Base-by-base conservation (phyloP, 2,329 filamentous ascomycete species). In the Verticillium klebahnii region DNA sequence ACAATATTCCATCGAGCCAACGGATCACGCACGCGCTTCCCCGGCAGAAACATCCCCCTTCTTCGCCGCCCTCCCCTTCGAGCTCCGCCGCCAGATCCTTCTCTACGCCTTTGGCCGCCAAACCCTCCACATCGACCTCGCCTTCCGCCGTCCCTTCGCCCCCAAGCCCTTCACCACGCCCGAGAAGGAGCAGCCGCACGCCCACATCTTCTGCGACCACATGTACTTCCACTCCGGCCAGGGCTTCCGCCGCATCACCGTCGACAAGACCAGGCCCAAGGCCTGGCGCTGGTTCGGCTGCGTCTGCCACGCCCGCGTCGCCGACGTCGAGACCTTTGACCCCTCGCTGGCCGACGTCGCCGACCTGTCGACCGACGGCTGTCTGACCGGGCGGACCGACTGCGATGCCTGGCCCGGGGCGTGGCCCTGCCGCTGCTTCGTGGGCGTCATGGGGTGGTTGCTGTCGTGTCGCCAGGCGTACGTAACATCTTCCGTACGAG, bases 401-500 rank as follows among this genome's bases (percentile, higher is more conserved):
- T 58, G 57, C 14, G 37, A 29, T 9, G 23, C 15, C 8, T 71
- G 68, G 67, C 57, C 37, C 12, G 67, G 68, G 1, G 36, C 64
- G 34, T 67, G 61, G 63, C 63, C 66, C 5, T 52, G 17, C 3
- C 65, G 66, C 12, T 68, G 66, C 61, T 64, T 66, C 39, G 62
- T 73, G n/a, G 72, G 71, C 5, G 65, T 67, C 29, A 69, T 72
- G 66, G 71, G 70, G 17, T 73, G 71, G 71, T 59, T 73, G 19
- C 56, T 72, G 25, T 60, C 65, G 6, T 72, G 72, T 50, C 68
- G 67, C 54, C 66, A 69, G 37, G 70, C 72, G 67, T 69, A 58
- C 57, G 67, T 63, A 29, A 5, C 29, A 29, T 29, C 29, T 29
- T 29, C 5, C 29, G 29, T 6, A 6, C 29, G 5, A 29, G 29